Conservation (phyloP, 208 protist genomes). For the Lotmaria passim region DNA sequence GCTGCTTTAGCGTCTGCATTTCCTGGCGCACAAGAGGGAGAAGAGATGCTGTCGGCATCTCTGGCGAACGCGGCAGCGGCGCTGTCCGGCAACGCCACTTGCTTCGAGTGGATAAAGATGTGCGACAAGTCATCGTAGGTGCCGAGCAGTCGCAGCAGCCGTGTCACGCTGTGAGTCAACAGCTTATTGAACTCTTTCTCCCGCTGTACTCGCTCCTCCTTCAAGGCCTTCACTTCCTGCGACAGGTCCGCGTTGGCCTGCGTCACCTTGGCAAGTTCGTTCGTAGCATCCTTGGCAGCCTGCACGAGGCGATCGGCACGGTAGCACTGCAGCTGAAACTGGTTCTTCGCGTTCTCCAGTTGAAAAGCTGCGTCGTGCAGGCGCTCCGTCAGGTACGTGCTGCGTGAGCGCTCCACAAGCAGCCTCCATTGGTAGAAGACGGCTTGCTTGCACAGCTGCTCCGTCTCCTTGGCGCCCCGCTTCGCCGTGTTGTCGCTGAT, state of each 20-base stretch:
- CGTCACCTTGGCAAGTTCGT: conserved; percentile 41
- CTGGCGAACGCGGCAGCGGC: background rate
- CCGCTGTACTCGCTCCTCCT: conserved; percentile 42
- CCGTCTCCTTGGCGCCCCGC: conserved; percentile 37
- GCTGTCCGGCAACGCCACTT: conserved; percentile 14
- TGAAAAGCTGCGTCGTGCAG: conserved; percentile 85
- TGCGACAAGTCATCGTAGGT: conserved; percentile 35
- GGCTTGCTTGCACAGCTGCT: conserved; percentile 34
- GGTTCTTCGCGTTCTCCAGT: conserved; percentile 88
- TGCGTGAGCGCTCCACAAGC: conserved; percentile 67
- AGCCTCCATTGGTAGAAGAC: conserved; percentile 80
- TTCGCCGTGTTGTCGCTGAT: conserved; percentile 45
- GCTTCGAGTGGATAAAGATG: conserved; percentile 24
- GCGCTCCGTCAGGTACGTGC: conserved; percentile 78
- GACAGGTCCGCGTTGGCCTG: conserved; percentile 46
- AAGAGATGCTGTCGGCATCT: background rate
- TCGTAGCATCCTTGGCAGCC: conserved; percentile 50
- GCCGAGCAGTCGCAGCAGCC: conserved; percentile 38
- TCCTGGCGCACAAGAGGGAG: background rate
- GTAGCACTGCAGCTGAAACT: conserved; percentile 91
- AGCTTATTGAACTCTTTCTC: conserved; percentile 60
- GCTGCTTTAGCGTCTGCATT: background rate
- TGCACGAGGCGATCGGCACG: conserved; percentile 76
- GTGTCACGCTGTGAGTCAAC: conserved; percentile 38
- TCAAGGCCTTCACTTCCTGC: conserved; percentile 44